Evolutionary conservation across 768 basidiomycete species (phyloP).

Genomic region (Mrakia frigida): DNA sequence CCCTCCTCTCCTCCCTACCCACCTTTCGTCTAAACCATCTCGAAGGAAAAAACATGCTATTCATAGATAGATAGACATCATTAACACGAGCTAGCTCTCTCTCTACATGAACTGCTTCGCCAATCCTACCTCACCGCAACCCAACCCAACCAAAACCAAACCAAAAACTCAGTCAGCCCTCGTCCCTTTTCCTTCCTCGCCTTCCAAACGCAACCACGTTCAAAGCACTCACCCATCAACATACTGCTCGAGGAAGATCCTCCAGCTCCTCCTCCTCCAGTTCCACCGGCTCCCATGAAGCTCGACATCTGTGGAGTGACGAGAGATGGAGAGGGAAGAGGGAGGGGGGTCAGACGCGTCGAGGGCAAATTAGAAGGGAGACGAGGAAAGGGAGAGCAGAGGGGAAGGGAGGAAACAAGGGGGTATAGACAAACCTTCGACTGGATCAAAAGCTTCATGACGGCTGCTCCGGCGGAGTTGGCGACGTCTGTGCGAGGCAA

Average conservation of each 20-base stretch:
- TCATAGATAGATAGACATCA: too few relatives aligned
- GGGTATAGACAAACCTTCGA: slow-evolving; percentile 9
- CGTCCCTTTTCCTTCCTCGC: too few relatives aligned
- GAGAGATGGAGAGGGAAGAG: neutral
- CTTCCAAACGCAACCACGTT: neutral
- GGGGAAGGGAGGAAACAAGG: neutral
- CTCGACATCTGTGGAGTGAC: neutral
- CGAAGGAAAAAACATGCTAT: too few relatives aligned
- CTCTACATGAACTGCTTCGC: slow-evolving; percentile 29
- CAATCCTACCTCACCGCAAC: slow-evolving; percentile 1
- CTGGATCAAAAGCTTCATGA: slow-evolving; percentile 30
- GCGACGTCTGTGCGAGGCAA: slow-evolving; percentile 6
- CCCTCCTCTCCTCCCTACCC: too few relatives aligned
- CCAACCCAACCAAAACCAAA: neutral
- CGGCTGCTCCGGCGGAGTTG: slow-evolving; percentile 15
- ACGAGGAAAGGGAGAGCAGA: neutral
- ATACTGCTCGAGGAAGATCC: neutral
- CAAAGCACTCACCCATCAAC: slow-evolving; percentile 25
- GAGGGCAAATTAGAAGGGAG: neutral
- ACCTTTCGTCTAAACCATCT: too few relatives aligned
- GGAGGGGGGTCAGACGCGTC: neutral
- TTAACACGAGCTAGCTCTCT: too few relatives aligned
- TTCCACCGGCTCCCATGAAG: slow-evolving; percentile 24
- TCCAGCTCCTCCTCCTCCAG: neutral
- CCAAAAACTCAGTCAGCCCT: too few relatives aligned